Base-by-base conservation (phyloP, 306 rosid genomes). In the Dalbergia cochinchinensis region DNA sequence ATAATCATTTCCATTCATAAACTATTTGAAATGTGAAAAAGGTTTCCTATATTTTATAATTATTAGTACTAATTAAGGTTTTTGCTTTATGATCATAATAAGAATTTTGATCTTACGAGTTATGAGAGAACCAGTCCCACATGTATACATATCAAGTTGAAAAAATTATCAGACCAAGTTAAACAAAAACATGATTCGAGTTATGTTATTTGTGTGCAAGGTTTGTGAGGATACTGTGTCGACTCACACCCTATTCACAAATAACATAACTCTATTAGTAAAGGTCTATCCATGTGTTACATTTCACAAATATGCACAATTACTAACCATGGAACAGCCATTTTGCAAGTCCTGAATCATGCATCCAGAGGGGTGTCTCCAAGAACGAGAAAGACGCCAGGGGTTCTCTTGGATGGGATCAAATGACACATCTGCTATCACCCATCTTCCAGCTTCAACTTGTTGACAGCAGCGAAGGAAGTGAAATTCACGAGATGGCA, bases 311-410 rank as follows among this genome's bases (percentile, higher is more conserved):
- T 48, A 60, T 39, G 48, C 22, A 39, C 35, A 60, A 58, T 47
- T 34, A 79, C 84, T 71, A 34, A 92, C 98, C 91, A 77, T 73
- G 37, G 94, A 90, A 67, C 67, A 77, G 0, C 91, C 93, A 67
- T 85, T 84, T 8, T 82, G 59, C 82, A 88, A 7, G 37, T 89
- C 90, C n/a, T 89, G 83, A 64, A 94, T 85, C 85, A 92, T 64
- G 85, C 93, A 91, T 12, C 98, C 98, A 0, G 97, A 94, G 8
- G 98, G 98, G 51, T 82, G 84, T 74, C 74, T 88, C 96, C 96
- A 91, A 62, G 82, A 51, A 19, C 62, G 78, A 37, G 83, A 39
- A 22, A 63, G 20, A 0, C 73, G 42, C 19, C 19, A 54, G 15
- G 14, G 6, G 15, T 44, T 62, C 6, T 72, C 81, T 55, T 54